A percentile compares a stretch with the other conserved stretches of the same genome.
Evolutionary conservation across 805 yeast species (phyloP).

Genomic region (Ogataea paradorogensis): DNA sequence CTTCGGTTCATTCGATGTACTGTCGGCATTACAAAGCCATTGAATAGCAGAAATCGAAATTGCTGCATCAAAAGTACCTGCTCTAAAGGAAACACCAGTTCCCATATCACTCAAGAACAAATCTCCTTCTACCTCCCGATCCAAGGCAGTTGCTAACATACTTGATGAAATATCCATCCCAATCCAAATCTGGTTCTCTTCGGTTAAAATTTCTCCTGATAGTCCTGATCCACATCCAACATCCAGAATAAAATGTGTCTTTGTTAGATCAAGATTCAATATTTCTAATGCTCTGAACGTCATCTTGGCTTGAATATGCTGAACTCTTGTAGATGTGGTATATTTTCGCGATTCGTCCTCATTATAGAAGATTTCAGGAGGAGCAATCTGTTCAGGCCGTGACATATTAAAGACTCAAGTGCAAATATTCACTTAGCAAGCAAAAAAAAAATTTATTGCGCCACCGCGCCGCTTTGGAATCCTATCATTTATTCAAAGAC

Average conservation of each 20-base stretch:
- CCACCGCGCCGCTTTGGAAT: not conserved
- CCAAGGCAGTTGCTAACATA: slow-evolving; percentile 93
- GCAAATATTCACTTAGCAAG: not conserved
- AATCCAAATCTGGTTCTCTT: slow-evolving; percentile 92
- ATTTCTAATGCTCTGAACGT: slow-evolving; percentile 89
- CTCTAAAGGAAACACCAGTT: slow-evolving; percentile 87
- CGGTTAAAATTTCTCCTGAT: slow-evolving; percentile 88
- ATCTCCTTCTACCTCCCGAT: slow-evolving; percentile 92
- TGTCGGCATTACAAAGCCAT: slow-evolving; percentile 97
- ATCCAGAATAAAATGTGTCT: slow-evolving; percentile 72
- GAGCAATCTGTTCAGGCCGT: slow-evolving; percentile 94
- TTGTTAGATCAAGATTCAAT: slow-evolving; percentile 63
- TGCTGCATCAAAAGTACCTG: slow-evolving; percentile 96
- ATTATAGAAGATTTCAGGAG: slow-evolving; percentile 93
- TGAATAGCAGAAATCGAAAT: slow-evolving; percentile 93
- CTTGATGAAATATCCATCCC: slow-evolving; percentile 97
- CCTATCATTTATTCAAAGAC: no score
- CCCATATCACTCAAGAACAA: slow-evolving; percentile 91
- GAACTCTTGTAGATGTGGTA: slow-evolving; percentile 92
- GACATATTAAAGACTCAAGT: slow-evolving; percentile 52
- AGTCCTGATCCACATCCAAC: slow-evolving; percentile 97
- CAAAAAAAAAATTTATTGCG: not conserved
- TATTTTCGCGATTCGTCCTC: slow-evolving; percentile 87
- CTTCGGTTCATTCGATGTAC: slow-evolving; percentile 77
- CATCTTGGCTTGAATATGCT: slow-evolving; percentile 98